These are phyloP conservation scores for Fusarium fujikuroi DNA, from an alignment of 2,329 filamentous ascomycete species.

Conservation along the genomic window DNA sequence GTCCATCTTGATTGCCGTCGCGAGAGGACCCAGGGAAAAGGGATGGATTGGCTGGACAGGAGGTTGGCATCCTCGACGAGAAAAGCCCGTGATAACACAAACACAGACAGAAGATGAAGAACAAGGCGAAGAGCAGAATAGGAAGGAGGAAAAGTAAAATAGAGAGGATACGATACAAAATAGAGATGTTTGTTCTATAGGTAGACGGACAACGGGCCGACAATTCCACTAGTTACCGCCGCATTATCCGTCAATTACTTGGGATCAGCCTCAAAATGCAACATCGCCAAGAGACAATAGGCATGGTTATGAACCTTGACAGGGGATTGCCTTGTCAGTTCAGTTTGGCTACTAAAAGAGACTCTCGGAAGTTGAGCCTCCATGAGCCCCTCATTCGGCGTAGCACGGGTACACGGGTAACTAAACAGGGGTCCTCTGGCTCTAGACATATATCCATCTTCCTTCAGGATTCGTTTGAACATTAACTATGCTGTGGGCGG, in stretches of 20 bases:
- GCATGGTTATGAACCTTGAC: not conserved
- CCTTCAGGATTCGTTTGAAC: conserved; percentile 4
- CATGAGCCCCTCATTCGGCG: conserved; percentile 8
- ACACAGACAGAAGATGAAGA: conserved; percentile 15
- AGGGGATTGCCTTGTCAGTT: not conserved
- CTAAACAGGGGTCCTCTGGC: conserved; percentile 4
- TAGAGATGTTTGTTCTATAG: not conserved
- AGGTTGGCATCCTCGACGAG: conserved; percentile 41
- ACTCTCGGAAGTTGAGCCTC: conserved; percentile 15
- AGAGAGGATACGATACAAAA: not conserved
- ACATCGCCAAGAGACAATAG: not conserved
- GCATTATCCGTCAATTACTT: not conserved
- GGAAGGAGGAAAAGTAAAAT: conserved; percentile 6
- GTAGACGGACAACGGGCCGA: not conserved
- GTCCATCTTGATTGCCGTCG: conserved; percentile 45
- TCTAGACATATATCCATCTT: not conserved
- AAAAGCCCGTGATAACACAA: conserved; percentile 6
- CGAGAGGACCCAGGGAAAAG: conserved; percentile 46
- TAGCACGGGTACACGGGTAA: not conserved
- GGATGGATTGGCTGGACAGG: conserved; percentile 50
- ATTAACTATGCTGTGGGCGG: not conserved
- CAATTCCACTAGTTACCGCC: not conserved
- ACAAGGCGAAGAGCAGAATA: not conserved
- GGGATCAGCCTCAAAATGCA: not conserved
- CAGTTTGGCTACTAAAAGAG: not conserved